Evolutionary conservation across 176 grass and related monocot species (phyloP), one percentile per base, ranked within the genome.

Genomic region (Musa beccarii): DNA sequence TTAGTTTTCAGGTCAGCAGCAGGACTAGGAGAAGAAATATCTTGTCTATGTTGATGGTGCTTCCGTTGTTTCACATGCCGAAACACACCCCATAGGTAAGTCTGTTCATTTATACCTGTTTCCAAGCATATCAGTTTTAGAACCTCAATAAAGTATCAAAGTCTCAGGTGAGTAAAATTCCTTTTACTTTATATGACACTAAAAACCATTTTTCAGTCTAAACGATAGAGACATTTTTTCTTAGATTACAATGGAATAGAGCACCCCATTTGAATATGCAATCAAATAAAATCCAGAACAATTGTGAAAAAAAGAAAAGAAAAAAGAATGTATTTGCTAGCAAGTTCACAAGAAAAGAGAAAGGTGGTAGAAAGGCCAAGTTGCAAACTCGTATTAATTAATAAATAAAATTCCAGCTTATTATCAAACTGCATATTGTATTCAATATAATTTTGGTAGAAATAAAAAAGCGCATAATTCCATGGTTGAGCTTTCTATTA

Each of bases 41-140:
- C 76, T 57, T 85, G 75, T 78, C 81, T 83, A 64, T 55, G 49
- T 49, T 5, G 26, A 51, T 52, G 26, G 50, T 62, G 51, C 59
- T 73, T 88, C 64, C 79, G 71, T 52, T 17, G 66, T 55, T 71
- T 81, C 11, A 22, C 10, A 72, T 52, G 49, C 61, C 68, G 76
- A 66, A 96, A 92, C 76, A 88, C 24, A 84, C 93, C 93, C 87
- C 89, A 96, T 26, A 96, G 79, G 75, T 81, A 96, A n/a, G 69
- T 68, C 43, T 92, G 23, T 20, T 64, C 89, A 34, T 80, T 69
- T 79, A 86, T 81, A 14, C 29, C 93, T 96, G 83, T 86, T 81
- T 75, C 20, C 25, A 73, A 26, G 71, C 43, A 21, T 11, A 6
- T 43, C 34, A 43, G 34, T 43, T 43, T 43, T 43, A 66, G 10